These are phyloP conservation scores for Coemansia sp. DNA, from an alignment of 192 early-diverging fungal genomes.

Conservation along the genomic window DNA sequence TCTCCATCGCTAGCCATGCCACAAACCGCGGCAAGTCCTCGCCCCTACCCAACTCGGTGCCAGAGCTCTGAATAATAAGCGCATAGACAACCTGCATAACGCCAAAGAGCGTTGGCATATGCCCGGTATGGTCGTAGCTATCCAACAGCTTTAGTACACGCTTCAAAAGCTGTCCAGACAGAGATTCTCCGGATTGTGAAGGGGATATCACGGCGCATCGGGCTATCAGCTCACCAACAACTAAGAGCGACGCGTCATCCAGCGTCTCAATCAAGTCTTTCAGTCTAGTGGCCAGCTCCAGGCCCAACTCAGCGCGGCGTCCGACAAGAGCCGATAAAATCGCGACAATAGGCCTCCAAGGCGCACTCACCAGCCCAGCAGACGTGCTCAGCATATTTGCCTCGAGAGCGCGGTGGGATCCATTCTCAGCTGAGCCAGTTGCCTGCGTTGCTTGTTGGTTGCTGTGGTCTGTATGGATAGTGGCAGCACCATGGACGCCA, in stretches of 20 bases:
- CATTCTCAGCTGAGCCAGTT: slow-evolving; percentile 6
- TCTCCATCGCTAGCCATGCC: slow-evolving; percentile 38
- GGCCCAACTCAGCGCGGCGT: background rate
- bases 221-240: slow-evolving; percentile 26
- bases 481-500: background rate
- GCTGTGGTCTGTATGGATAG: background rate
- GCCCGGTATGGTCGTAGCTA: slow-evolving; percentile 17
- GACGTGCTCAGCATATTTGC: slow-evolving; percentile 24
- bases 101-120: slow-evolving; percentile 43
- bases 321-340: slow-evolving; percentile 18
- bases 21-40: slow-evolving; percentile 50
- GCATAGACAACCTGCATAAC: slow-evolving; percentile 19
- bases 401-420: slow-evolving; percentile 9
- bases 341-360: slow-evolving; percentile 14
- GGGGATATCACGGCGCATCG: slow-evolving; percentile 11
- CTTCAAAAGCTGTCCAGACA: slow-evolving; percentile 18
- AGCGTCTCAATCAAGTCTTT: slow-evolving; percentile 4
- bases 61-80: slow-evolving; percentile 11
- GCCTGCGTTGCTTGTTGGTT: slow-evolving; percentile 6
- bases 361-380: background rate
- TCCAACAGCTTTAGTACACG: slow-evolving; percentile 37
- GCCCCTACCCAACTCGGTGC: slow-evolving; percentile 1
- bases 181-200: background rate
- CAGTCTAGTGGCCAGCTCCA: slow-evolving; percentile 12
- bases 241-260: slow-evolving; percentile 26